phyloP scores from a whole-genome alignment of 2,329 filamentous ascomycete species.

The Alternaria hordeiaustralica region DNA sequence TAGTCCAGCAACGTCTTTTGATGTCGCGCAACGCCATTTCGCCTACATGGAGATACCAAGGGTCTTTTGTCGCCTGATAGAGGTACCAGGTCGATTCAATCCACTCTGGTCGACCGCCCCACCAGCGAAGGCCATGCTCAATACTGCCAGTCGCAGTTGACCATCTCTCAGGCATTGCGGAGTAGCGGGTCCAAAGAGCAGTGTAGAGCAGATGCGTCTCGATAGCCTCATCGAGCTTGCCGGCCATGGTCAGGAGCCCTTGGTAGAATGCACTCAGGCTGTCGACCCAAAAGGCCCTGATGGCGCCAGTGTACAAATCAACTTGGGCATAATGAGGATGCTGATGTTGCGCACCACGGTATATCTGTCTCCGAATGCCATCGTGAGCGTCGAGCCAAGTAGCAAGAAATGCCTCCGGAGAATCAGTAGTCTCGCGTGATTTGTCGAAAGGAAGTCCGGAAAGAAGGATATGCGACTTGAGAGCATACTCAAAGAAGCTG shows the following conservation, averaged over 20 bases:
- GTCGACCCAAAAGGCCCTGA: constrained; percentile 93
- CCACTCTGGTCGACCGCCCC: constrained; percentile 94
- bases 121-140: constrained; percentile 89
- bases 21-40: constrained; percentile 96
- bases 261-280: constrained; percentile 96
- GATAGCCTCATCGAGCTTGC: constrained; percentile 88
- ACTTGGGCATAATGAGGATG: constrained; percentile 94
- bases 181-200: constrained; percentile 92
- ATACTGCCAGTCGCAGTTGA: constrained; percentile 83
- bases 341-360: constrained; percentile 74
- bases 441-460: constrained; percentile 66
- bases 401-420: constrained; percentile 77
- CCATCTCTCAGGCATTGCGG: constrained; percentile 94
- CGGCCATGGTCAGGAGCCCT: constrained; percentile 82
- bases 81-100: constrained; percentile 96
- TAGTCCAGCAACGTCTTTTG: constrained; percentile 83
- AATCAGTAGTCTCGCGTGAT: constrained; percentile 65
- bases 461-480: constrained; percentile 91
- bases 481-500: constrained; percentile 97
- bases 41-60: constrained; percentile 94
- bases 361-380: constrained; percentile 89
- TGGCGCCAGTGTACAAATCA: constrained; percentile 85
- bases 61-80: constrained; percentile 91
- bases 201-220: constrained; percentile 90
- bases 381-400: constrained; percentile 87